Conservation (phyloP, 441 rosid species). For the Adansonia gregorii region DNA sequence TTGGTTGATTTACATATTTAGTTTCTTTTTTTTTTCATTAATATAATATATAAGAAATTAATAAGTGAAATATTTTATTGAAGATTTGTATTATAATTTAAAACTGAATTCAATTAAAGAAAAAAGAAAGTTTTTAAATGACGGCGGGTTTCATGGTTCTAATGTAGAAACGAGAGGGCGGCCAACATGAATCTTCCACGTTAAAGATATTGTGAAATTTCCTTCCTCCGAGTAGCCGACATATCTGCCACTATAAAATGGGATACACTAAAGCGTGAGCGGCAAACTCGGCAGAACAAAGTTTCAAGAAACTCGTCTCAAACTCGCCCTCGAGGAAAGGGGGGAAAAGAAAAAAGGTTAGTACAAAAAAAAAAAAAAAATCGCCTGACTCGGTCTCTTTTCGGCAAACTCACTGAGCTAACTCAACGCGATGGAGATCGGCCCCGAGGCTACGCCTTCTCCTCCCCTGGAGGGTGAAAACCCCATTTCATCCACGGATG, state of each 20-base stretch:
- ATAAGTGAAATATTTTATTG: too few species aligned
- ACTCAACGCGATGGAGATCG: conserved; percentile 58
- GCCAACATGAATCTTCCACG: neutral
- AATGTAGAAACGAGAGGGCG: neutral
- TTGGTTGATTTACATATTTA: too few species aligned
- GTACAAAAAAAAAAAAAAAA: too few species aligned
- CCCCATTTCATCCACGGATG: conserved; percentile 24
- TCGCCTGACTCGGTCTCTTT: conserved; percentile 24
- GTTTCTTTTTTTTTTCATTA: too few species aligned
- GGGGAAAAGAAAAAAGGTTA: too few species aligned
- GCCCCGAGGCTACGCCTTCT: conserved; percentile 39
- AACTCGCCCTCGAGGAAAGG: neutral
- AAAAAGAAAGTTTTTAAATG: too few species aligned
- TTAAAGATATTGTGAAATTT: too few species aligned
- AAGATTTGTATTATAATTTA: too few species aligned
- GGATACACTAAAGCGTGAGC: neutral
- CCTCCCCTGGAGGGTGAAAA: conserved; percentile 36
- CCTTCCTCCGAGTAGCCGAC: conserved; percentile 52
- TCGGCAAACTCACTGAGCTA: conserved; percentile 20
- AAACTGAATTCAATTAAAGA: too few species aligned
- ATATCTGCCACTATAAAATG: conserved; percentile 28
- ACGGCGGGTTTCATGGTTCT: neutral
- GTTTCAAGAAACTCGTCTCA: neutral
- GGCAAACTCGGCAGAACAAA: conserved; percentile 11
- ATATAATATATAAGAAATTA: too few species aligned